These are phyloP conservation scores for Sambucus nigra DNA, from an alignment of 129 eudicot genomes.

Conservation along the genomic window DNA sequence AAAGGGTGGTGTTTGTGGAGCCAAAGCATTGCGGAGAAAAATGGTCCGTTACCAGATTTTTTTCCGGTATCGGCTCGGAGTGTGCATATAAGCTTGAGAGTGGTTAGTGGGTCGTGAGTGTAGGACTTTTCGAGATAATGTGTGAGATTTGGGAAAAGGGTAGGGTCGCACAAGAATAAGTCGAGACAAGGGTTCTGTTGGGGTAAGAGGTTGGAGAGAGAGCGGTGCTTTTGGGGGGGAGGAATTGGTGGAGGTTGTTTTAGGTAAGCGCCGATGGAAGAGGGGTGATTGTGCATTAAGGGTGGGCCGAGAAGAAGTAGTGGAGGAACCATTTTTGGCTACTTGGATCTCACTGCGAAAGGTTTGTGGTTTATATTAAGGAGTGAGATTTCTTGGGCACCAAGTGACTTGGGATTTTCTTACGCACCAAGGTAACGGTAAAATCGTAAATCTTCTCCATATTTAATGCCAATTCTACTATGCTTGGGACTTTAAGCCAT, in stretches of 20 bases:
- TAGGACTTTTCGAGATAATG: not conserved
- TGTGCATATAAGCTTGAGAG: not conserved
- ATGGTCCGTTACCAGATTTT: not conserved
- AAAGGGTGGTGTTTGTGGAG: constrained; percentile 3
- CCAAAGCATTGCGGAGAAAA: not conserved
- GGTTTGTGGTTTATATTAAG: not conserved
- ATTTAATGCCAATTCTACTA: too few relatives aligned
- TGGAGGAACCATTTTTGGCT: constrained; percentile 5
- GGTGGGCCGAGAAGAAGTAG: not conserved
- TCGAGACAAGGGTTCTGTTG: not conserved
- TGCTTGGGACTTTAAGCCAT: too few relatives aligned
- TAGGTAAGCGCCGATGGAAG: not conserved
- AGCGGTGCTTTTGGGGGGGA: not conserved
- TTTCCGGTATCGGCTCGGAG: not conserved
- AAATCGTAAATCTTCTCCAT: too few relatives aligned
- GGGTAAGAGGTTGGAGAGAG: not conserved
- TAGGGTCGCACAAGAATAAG: not conserved
- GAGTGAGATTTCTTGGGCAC: not conserved
- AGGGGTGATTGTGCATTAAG: not conserved
- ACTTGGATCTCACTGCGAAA: not conserved
- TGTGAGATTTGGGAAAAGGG: not conserved
- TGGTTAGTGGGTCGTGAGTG: not conserved
- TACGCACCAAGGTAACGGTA: not conserved
- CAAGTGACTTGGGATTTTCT: not conserved
- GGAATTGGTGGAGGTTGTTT: not conserved